Conservation (phyloP, 352 stramenopile genomes). For the Globisporangium viniferum region DNA sequence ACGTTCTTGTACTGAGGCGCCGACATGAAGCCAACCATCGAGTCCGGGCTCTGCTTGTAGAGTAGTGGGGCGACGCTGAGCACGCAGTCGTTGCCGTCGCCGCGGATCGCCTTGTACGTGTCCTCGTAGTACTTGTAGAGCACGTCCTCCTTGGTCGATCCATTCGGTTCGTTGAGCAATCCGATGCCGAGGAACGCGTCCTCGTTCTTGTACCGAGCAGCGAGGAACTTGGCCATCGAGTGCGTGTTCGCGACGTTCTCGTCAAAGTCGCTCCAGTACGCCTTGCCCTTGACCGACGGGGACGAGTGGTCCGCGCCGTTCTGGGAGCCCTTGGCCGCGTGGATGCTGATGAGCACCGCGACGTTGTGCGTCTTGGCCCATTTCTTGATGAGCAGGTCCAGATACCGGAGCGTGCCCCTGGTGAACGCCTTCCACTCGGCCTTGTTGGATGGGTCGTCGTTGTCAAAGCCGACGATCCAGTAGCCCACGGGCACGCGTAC, state of each 20-base stretch:
- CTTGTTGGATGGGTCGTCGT: constrained; percentile 38
- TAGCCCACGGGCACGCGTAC: constrained; percentile 79
- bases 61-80: constrained; percentile 52
- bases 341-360: constrained; percentile 53
- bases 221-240: constrained; percentile 40
- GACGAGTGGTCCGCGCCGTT: constrained; percentile 75
- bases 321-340: constrained; percentile 71
- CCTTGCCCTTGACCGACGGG: constrained; percentile 33
- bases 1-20: constrained; percentile 62
- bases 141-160: constrained; percentile 30
- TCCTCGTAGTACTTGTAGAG: constrained; percentile 77
- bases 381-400: constrained; percentile 39
- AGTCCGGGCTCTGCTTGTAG: constrained; percentile 40
- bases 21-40: constrained; percentile 53
- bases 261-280: constrained; percentile 42
- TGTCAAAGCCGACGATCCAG: constrained; percentile 76
- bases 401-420: constrained; percentile 39
- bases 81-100: constrained; percentile 58
- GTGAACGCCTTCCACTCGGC: constrained; percentile 51
- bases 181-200: constrained; percentile 74
- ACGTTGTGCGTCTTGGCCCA: constrained; percentile 54
- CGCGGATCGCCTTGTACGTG: constrained; percentile 58
- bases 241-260: constrained; percentile 65
- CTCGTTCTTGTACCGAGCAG: constrained; percentile 62
- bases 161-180: constrained; percentile 70